A percentile compares a stretch with the other conserved stretches of the same genome.
Conservation (phyloP, 768 basidiomycete species). For the Phanerodontia chrysosporium region DNA sequence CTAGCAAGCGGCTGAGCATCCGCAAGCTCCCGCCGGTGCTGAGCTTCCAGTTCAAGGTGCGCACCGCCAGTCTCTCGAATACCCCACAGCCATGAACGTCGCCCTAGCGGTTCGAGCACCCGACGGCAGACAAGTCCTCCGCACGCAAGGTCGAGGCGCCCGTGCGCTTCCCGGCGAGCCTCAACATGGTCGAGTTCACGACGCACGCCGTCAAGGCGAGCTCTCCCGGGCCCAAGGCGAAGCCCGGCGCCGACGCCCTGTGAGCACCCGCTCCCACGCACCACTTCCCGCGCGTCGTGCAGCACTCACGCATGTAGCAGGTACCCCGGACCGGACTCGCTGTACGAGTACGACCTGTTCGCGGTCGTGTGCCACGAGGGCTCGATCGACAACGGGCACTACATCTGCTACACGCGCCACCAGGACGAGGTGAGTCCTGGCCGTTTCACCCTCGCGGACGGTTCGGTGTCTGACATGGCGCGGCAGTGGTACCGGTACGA, state of each 20-base stretch:
- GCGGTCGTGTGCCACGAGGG: constrained; percentile 95
- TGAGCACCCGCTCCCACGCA: constrained; percentile 6
- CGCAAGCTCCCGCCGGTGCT: constrained; percentile 83
- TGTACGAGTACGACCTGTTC: constrained; percentile 90
- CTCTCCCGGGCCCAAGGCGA: constrained; percentile 39
- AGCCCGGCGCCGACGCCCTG: constrained; percentile 15
- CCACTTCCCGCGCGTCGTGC: not conserved
- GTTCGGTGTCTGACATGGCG: not conserved
- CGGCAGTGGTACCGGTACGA: constrained; percentile 89
- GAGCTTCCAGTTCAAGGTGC: constrained; percentile 92
- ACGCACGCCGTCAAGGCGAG: constrained; percentile 52
- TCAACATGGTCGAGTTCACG: constrained; percentile 90
- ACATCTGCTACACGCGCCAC: constrained; percentile 82
- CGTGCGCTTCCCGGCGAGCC: constrained; percentile 74
- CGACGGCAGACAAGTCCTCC: constrained; percentile 62
- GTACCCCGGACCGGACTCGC: constrained; percentile 52
- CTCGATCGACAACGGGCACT: constrained; percentile 91
- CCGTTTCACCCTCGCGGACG: not conserved
- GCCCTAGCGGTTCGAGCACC: constrained; percentile 86
- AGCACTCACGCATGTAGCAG: constrained; percentile 23
- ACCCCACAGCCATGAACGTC: not conserved
- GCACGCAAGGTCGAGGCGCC: constrained; percentile 82
- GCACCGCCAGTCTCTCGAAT: not conserved
- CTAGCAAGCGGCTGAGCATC: constrained; percentile 82
- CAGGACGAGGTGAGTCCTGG: constrained; percentile 67